These are phyloP conservation scores for Pseudogymnoascus sp. DNA, from an alignment of 2,329 filamentous ascomycete species.

Conservation along the genomic window DNA sequence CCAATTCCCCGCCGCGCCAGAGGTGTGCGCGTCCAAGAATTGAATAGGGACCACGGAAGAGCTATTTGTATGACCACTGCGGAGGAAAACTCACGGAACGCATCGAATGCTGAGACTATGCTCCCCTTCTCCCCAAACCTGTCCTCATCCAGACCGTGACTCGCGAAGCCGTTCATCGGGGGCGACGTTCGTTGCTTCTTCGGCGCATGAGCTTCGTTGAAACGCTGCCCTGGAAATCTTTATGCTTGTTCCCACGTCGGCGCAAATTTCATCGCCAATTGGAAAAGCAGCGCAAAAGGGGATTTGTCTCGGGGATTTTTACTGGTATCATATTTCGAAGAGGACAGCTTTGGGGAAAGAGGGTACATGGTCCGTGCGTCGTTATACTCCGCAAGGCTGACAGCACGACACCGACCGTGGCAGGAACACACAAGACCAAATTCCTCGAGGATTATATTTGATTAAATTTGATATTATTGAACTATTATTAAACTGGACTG, in stretches of 20 bases:
- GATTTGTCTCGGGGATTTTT: neutral
- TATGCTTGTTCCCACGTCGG: neutral
- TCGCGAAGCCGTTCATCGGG: conserved; percentile 67
- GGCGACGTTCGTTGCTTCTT: conserved; percentile 9
- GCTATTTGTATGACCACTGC: neutral
- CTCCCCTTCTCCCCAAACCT: conserved; percentile 64
- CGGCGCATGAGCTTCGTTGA: conserved; percentile 5
- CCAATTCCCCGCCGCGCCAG: neutral
- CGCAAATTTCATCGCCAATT: neutral
- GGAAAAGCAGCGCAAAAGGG: conserved; percentile 2
- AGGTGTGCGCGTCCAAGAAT: neutral
- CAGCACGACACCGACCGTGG: neutral
- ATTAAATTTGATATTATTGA: neutral
- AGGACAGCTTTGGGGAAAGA: conserved; percentile 15
- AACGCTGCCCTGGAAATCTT: neutral
- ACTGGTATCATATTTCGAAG: conserved; percentile 10
- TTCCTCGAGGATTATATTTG: neutral
- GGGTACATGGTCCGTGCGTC: conserved; percentile 10
- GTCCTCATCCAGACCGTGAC: conserved; percentile 66
- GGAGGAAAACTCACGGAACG: conserved; percentile 68
- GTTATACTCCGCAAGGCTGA: neutral
- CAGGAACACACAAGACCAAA: neutral
- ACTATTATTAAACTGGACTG: neutral
- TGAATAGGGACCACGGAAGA: neutral
- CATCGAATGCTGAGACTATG: conserved; percentile 85